Percentiles rank a stretch among this genome's conserved stretches.
phyloP scores from a whole-genome alignment of 371 early-diverging fungal genomes.

The Smittium culicis region DNA sequence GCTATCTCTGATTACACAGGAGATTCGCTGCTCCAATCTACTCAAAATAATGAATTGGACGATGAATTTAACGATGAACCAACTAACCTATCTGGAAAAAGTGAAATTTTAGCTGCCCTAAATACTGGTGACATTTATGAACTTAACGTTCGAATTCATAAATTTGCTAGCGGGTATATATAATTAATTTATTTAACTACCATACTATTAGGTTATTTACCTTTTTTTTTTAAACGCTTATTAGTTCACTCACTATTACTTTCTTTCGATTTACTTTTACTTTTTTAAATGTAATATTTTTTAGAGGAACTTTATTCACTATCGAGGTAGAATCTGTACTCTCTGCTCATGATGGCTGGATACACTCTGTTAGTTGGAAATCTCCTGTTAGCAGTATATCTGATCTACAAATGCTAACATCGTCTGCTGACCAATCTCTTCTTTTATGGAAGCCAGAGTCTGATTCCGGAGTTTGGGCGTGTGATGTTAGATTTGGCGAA shows the following conservation, averaged over 20 bases:
- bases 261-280: neutral
- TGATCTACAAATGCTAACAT: constrained; percentile 68
- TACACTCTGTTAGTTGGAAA: constrained; percentile 70
- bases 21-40: constrained; percentile 12
- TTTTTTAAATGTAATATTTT: neutral
- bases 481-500: constrained; percentile 75
- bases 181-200: constrained; percentile 9
- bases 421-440: constrained; percentile 86
- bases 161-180: constrained; percentile 7
- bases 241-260: constrained; percentile 5
- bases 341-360: constrained; percentile 93
- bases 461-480: constrained; percentile 71
- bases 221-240: neutral
- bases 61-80: constrained; percentile 26
- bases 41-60: neutral
- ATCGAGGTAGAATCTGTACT: constrained; percentile 77
- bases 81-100: constrained; percentile 3
- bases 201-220: neutral
- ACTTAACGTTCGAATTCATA: constrained; percentile 11
- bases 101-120: constrained; percentile 7
- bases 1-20: constrained; percentile 42
- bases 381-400: constrained; percentile 30
- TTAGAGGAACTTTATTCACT: constrained; percentile 31
- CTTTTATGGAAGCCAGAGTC: constrained; percentile 81
- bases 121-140: neutral